Evolutionary conservation across 129 eudicot genomes (phyloP).

Genomic region (Smallanthus sonchifolius): DNA sequence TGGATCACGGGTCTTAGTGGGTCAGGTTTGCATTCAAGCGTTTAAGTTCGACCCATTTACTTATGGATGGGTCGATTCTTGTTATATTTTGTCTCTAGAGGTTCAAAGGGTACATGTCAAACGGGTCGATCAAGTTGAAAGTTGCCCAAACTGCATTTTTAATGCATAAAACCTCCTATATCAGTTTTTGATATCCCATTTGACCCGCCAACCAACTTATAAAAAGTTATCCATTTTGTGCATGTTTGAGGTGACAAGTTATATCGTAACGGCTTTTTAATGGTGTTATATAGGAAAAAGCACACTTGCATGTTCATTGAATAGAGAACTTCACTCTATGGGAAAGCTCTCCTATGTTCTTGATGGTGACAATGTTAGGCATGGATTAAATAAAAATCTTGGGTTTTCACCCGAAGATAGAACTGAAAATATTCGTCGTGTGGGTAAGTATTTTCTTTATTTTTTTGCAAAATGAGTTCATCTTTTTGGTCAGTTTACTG

Average conservation of each 20-base stretch:
- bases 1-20: conserved; percentile 99
- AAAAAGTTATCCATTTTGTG: not conserved
- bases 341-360: conserved; percentile 95
- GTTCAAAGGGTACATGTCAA: not conserved
- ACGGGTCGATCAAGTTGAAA: not conserved
- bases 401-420: conserved; percentile 85
- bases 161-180: not conserved
- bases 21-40: conserved; percentile 53
- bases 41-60: not conserved
- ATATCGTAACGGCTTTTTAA: not conserved
- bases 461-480: not conserved
- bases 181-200: not conserved
- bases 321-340: conserved; percentile 77
- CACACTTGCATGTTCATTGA: conserved; percentile 85
- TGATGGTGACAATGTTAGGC: conserved; percentile 97
- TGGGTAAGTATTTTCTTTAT: conserved; percentile 52
- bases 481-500: not conserved
- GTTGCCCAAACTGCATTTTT: not conserved
- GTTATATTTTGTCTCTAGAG: not conserved
- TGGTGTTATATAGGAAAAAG: conserved; percentile 66
- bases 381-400: conserved; percentile 91
- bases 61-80: not conserved
- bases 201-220: not conserved
- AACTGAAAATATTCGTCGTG: conserved; percentile 94
- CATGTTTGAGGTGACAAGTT: conserved; percentile 1